A percentile compares a stretch with the other conserved stretches of the same genome.
These are phyloP conservation scores for Psilocybe tampanensis DNA, from an alignment of 768 basidiomycete species.

Conservation along the genomic window DNA sequence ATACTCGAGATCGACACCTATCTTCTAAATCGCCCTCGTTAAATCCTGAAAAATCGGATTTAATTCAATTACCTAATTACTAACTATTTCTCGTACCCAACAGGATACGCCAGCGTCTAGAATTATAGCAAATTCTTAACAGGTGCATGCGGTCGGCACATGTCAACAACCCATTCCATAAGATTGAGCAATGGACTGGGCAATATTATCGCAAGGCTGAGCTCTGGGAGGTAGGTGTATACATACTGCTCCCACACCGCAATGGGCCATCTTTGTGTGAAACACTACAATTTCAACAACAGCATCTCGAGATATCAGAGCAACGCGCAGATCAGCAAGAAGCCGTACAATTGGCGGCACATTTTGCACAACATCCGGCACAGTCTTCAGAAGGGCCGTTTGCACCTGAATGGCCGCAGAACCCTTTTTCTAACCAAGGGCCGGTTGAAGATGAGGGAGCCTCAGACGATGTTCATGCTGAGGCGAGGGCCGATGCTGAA, in stretches of 20 bases:
- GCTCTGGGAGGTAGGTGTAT: conserved; percentile 15
- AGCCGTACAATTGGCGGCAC: too few species aligned
- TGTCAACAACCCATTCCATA: conserved; percentile 11
- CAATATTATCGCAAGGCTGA: conserved; percentile 4
- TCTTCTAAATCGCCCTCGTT: too few species aligned
- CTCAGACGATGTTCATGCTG: not conserved
- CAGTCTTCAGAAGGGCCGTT: too few species aligned
- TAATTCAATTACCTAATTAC: too few species aligned
- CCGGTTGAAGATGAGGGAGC: not conserved
- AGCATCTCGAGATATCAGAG: not conserved
- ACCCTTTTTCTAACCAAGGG: not conserved
- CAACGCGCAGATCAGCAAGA: not conserved
- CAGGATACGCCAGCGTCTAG: too few species aligned
- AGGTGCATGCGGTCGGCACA: conserved; percentile 4
- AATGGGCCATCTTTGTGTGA: not conserved
- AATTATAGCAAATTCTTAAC: too few species aligned
- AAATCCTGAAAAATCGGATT: too few species aligned
- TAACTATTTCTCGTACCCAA: too few species aligned
- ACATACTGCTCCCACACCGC: conserved; percentile 8
- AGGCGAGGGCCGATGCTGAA: not conserved
- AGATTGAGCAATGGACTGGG: conserved; percentile 21
- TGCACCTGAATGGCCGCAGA: too few species aligned
- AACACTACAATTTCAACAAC: not conserved
- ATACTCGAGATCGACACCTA: too few species aligned
- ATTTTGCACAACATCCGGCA: too few species aligned